Evolutionary conservation across 2,329 filamentous ascomycete genomes (phyloP), one percentile per base, ranked within the genome.

Genomic region (Paecilomyces niveus): DNA sequence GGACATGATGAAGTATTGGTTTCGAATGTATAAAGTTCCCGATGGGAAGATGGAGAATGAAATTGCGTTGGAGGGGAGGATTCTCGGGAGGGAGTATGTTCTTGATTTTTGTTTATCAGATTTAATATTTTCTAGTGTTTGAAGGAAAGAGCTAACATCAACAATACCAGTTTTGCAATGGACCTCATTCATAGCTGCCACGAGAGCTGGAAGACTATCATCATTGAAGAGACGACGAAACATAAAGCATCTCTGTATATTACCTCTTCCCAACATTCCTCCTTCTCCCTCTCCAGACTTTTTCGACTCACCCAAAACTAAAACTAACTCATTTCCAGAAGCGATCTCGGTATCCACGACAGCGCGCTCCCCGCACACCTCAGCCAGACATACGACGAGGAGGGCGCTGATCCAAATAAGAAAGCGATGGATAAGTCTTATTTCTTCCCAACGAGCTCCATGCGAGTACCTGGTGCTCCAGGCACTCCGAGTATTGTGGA

Each of bases 1-100:
- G 74, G 88, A 90, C 66, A 91, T 91, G 72, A 95, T 90, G 72
- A 95, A 95, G 74, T 91, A 95, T 82, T 96, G 91, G 91, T 96
- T 96, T 89, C 89, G 91, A 76, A 94, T 95, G 84, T 96, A 96
- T 87, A 96, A 96, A 84, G 95, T 96, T 77, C 90, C 91, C 22
- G 82, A 75, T 26, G 86, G 88, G 81, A 95, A 94, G 53, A 90
- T 90, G 75, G 93, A 93, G 84, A 95, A 94, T 73, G 83, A 84
- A 62, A 88, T 86, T 65, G 81, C 83, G 63, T 94, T 85, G 72
- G 90, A 85, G 72, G 89, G 92, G 29, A 45, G 57, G 13, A 50
- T 57, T 71, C 64, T 57, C 22, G 58, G 57, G 33, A 45, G 13
- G 35, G 33, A 49, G 59, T 57, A 26, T 51, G 7, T 21, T 32